Percentiles rank a stretch among this genome's conserved stretches.
These are phyloP conservation scores for Harrya chromipes DNA, from an alignment of 768 basidiomycete species.

Conservation along the genomic window DNA sequence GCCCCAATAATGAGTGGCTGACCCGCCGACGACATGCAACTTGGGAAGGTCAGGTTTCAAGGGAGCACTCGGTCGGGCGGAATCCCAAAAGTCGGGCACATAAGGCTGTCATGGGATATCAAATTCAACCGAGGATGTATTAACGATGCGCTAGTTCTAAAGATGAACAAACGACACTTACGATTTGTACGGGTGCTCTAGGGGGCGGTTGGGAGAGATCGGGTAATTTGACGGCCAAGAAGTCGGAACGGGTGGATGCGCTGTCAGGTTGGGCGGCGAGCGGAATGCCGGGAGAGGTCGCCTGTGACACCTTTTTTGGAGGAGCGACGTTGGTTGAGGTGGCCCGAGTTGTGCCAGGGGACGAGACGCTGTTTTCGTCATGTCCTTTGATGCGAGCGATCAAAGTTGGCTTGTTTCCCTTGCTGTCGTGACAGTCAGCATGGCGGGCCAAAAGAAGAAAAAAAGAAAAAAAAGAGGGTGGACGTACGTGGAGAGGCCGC, in stretches of 20 bases:
- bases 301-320: conserved; percentile 23
- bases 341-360: conserved; percentile 22
- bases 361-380: conserved; percentile 32
- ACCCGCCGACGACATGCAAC: conserved; percentile 48
- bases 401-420: conserved; percentile 56
- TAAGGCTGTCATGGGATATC: conserved; percentile 45
- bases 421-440: conserved; percentile 34
- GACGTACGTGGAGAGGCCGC: conserved; percentile 55
- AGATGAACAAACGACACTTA: conserved; percentile 34
- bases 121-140: conserved; percentile 9
- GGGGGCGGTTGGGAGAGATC: conserved; percentile 45
- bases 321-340: conserved; percentile 23
- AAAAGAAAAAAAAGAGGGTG: neutral
- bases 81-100: conserved; percentile 57
- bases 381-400: conserved; percentile 53
- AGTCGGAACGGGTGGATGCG: conserved; percentile 26
- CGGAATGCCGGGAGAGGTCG: conserved; percentile 44
- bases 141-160: conserved; percentile 3
- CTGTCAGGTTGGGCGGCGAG: conserved; percentile 26
- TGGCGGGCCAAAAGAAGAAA: neutral
- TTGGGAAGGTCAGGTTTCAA: conserved; percentile 38
- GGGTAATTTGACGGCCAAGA: conserved; percentile 55
- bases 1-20: conserved; percentile 44
- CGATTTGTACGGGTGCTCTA: conserved; percentile 52
- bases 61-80: conserved; percentile 35